A percentile compares a stretch with the other conserved stretches of the same genome.
Evolutionary conservation across 306 rosid genomes (phyloP).

Genomic region (Citrullus amarus): DNA sequence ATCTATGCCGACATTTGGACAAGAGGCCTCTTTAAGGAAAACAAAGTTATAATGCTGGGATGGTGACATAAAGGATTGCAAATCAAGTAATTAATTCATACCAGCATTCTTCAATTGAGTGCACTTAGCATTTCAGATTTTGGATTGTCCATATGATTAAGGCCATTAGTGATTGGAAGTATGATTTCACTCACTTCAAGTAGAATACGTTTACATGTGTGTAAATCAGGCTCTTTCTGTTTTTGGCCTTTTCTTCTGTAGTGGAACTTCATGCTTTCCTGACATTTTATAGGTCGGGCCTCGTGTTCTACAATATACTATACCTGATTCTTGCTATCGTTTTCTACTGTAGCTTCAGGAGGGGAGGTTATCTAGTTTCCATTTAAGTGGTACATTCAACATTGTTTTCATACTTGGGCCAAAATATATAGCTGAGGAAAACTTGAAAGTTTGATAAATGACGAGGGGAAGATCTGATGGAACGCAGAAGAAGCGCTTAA

Average conservation of each 20-base stretch:
- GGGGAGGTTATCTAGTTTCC: not conserved
- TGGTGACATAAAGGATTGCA: not conserved
- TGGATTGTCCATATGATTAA: not conserved
- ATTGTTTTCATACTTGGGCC: not conserved
- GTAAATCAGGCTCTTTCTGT: not conserved
- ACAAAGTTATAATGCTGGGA: not conserved
- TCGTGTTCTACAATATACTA: too few relatives aligned
- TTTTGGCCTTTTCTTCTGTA: not conserved
- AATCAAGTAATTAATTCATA: not conserved
- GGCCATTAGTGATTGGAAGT: not conserved
- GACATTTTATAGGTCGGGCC: not conserved
- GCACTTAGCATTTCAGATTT: not conserved
- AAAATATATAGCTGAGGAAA: slow-evolving; percentile 8
- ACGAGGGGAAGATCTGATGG: slow-evolving; percentile 83
- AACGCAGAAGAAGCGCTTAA: slow-evolving; percentile 56
- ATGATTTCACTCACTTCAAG: not conserved
- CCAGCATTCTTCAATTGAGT: not conserved
- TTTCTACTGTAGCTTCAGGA: not conserved
- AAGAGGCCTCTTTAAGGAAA: not conserved
- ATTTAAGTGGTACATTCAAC: not conserved
- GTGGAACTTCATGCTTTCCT: not conserved
- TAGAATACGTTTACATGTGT: not conserved
- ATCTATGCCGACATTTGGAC: not conserved
- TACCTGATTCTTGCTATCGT: not conserved
- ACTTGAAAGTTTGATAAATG: slow-evolving; percentile 30